A percentile compares a stretch with the other conserved stretches of the same genome.
phyloP scores from a whole-genome alignment of 768 basidiomycete genomes.

The Daedalea quercina region DNA sequence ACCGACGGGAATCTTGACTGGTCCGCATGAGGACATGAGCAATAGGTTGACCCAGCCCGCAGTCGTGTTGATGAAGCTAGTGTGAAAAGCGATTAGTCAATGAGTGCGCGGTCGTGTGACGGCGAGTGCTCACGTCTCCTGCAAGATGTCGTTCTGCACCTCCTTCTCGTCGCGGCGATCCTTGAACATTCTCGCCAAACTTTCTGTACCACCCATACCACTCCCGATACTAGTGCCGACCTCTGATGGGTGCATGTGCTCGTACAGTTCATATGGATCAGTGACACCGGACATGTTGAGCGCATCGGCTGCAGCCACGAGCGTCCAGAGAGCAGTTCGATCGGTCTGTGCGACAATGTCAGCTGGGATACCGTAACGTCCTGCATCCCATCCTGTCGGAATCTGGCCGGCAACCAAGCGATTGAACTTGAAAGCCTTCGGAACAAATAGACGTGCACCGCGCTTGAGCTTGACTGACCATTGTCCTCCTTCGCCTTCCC shows the following conservation, averaged over 20 bases:
- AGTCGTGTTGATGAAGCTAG: conserved; percentile 96
- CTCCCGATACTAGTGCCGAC: conserved; percentile 92
- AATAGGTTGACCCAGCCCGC: conserved; percentile 97
- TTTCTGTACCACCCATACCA: conserved; percentile 95
- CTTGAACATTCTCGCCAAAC: conserved; percentile 95
- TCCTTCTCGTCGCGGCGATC: conserved; percentile 97
- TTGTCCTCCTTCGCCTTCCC: conserved; percentile 87
- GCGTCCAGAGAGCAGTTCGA: conserved; percentile 88
- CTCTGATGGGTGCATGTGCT: conserved; percentile 94
- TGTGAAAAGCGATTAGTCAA: not conserved
- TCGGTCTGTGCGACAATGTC: conserved; percentile 96
- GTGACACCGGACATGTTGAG: conserved; percentile 96
- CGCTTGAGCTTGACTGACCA: conserved; percentile 99
- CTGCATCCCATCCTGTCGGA: conserved; percentile 96
- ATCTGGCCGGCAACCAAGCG: conserved; percentile 94
- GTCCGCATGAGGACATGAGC: conserved; percentile 91
- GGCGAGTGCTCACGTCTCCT: conserved; percentile 75
- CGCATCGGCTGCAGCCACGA: conserved; percentile 91
- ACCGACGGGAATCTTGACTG: conserved; percentile 98
- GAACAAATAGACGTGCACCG: conserved; percentile 87
- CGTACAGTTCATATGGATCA: conserved; percentile 96
- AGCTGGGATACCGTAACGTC: conserved; percentile 93
- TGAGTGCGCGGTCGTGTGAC: not conserved
- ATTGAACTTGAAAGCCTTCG: conserved; percentile 93
- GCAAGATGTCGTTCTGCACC: conserved; percentile 96